Conservation (phyloP, 148 eudicot genomes). For the Fagopyrum esculentum region DNA sequence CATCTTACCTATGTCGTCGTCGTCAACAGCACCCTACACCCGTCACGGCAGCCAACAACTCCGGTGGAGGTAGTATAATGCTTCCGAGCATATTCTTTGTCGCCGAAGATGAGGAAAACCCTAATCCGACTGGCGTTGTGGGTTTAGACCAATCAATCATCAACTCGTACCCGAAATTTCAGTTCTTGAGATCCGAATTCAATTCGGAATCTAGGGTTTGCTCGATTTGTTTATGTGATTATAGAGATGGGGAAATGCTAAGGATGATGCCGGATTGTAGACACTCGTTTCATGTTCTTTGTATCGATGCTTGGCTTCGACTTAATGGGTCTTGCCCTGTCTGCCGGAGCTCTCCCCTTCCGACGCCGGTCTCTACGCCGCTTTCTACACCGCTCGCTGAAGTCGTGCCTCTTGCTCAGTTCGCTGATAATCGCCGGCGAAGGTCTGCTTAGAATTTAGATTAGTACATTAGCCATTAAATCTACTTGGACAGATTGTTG, state of each 20-base stretch:
- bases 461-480: too few species aligned
- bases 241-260: conserved; percentile 70
- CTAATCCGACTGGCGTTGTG: conserved; percentile 29
- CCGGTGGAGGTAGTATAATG: conserved; percentile 25
- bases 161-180: conserved; percentile 75
- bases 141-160: conserved; percentile 62
- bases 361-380: conserved; percentile 89
- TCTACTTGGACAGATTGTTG: too few species aligned
- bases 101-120: conserved; percentile 52
- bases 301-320: conserved; percentile 85
- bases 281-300: conserved; percentile 58
- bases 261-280: conserved; percentile 86
- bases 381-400: conserved; percentile 79
- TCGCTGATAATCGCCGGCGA: conserved; percentile 66
- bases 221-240: conserved; percentile 80
- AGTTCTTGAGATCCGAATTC: conserved; percentile 20
- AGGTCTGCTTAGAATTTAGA: conserved; percentile 7
- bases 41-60: neutral
- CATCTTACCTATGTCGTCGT: conserved; percentile 58
- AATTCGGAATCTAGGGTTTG: conserved; percentile 31
- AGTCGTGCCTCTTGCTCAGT: conserved; percentile 81
- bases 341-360: conserved; percentile 84
- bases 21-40: conserved; percentile 9
- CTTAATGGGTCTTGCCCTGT: conserved; percentile 79
- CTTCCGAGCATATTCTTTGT: conserved; percentile 76